Evolutionary conservation across 2,329 filamentous ascomycete species (phyloP).

Genomic region (Clonostachys sp.): DNA sequence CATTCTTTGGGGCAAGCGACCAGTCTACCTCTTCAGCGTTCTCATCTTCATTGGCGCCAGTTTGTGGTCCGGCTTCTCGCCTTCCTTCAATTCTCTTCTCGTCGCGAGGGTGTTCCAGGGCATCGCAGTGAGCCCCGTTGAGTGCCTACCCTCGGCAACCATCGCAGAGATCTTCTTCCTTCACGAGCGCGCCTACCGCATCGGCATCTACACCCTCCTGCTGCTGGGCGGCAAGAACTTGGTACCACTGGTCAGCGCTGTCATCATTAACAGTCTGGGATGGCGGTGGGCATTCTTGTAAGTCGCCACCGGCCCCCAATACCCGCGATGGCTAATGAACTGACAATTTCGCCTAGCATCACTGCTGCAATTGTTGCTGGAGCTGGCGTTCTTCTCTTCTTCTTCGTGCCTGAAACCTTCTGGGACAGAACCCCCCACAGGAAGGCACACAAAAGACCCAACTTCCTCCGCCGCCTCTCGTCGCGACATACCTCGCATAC

Average conservation of each 20-base stretch:
- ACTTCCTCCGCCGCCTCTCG: conserved; percentile 42
- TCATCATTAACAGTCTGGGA: conserved; percentile 68
- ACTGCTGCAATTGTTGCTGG: conserved; percentile 76
- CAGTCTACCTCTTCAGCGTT: conserved; percentile 77
- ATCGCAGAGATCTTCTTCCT: conserved; percentile 96
- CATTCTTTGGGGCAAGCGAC: conserved; percentile 85
- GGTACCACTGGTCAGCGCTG: conserved; percentile 81
- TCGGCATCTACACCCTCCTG: conserved; percentile 89
- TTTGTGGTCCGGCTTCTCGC: conserved; percentile 83
- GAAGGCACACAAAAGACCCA: conserved; percentile 31
- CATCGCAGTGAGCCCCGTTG: conserved; percentile 81
- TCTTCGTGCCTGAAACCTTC: conserved; percentile 93
- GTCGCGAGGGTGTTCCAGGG: conserved; percentile 84
- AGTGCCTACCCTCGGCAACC: conserved; percentile 88
- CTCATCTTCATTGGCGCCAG: conserved; percentile 73
- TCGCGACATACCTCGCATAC: conserved; percentile 20
- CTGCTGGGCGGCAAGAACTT: conserved; percentile 89
- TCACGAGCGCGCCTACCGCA: conserved; percentile 86
- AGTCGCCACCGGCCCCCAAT: conserved; percentile 14
- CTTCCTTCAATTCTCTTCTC: conserved; percentile 73
- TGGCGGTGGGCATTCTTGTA: conserved; percentile 94
- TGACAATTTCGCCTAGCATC: conserved; percentile 48
- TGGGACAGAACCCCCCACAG: conserved; percentile 77
- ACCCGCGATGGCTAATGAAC: background rate
- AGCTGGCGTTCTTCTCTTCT: conserved; percentile 68